phyloP scores from a whole-genome alignment of 345 rosid species.

The Sapria himalayana region DNA sequence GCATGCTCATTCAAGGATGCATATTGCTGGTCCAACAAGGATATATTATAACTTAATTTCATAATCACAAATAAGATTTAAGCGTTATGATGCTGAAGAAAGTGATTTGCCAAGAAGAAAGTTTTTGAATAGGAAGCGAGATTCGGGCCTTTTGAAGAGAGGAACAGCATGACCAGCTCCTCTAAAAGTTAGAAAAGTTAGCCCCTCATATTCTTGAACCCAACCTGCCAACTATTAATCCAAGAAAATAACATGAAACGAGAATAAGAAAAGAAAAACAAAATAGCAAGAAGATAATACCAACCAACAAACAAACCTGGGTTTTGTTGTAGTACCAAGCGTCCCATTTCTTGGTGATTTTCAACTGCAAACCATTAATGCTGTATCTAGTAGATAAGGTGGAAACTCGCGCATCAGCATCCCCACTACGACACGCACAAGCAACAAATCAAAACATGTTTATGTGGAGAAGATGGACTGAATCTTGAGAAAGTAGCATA shows the following conservation, averaged over 20 bases:
- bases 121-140: conserved; percentile 49
- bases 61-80: no score
- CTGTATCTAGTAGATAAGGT: conserved; percentile 73
- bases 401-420: conserved; percentile 94
- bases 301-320: no score
- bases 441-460: not conserved
- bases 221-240: conserved; percentile 67
- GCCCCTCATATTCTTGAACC: conserved; percentile 82
- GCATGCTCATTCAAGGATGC: no score
- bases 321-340: conserved; percentile 79
- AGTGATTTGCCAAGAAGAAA: conserved; percentile 35
- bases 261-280: no score
- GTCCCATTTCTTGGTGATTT: conserved; percentile 53
- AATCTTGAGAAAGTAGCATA: no score
- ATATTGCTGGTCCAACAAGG: no score
- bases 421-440: conserved; percentile 40
- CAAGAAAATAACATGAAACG: not conserved
- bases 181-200: conserved; percentile 74
- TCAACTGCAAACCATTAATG: conserved; percentile 29
- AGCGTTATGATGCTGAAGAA: no score
- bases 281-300: no score
- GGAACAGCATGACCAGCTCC: conserved; percentile 99
- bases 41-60: no score
- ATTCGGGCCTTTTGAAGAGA: conserved; percentile 45
- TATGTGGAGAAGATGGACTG: not conserved